These are phyloP conservation scores for Leucaena leucocephala DNA, from an alignment of 306 rosid genomes.

Conservation along the genomic window DNA sequence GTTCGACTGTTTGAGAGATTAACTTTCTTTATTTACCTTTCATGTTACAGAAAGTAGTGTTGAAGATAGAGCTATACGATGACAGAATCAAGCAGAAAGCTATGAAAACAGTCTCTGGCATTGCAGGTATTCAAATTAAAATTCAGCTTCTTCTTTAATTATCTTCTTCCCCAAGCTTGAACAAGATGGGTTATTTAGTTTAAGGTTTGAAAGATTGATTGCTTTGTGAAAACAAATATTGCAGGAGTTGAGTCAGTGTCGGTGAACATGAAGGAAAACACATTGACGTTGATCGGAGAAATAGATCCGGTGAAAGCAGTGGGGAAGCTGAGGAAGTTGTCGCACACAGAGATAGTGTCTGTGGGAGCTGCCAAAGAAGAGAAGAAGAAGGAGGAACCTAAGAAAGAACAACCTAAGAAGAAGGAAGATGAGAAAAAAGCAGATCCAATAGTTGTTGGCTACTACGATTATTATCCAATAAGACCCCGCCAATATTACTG, in stretches of 20 bases:
- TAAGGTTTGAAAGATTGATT: no score
- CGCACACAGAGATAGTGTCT: conserved; percentile 49
- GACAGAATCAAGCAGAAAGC: conserved; percentile 55
- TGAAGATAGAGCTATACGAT: conserved; percentile 50
- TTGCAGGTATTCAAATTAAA: conserved; percentile 3
- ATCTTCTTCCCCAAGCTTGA: no score
- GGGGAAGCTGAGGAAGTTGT: conserved; percentile 63
- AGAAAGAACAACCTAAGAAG: conserved; percentile 3
- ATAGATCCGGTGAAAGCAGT: conserved; percentile 63
- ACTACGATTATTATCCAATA: no score
- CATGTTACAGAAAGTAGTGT: conserved; percentile 53
- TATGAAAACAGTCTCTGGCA: conserved; percentile 60
- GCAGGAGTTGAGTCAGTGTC: conserved; percentile 75
- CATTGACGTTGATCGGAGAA: conserved; percentile 65
- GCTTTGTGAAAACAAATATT: background rate
- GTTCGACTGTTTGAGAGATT: no score
- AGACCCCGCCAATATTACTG: no score
- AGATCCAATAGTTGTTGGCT: no score
- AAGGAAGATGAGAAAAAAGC: no score
- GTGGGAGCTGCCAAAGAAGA: conserved; percentile 70
- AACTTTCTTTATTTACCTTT: no score
- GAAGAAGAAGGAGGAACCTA: conserved; percentile 50
- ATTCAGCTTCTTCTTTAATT: no score
- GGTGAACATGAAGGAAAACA: conserved; percentile 58
- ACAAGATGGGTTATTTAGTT: no score